Base-by-base conservation (phyloP, 2,329 filamentous ascomycete species). In the Arthrobotrys pseudoclavata region DNA sequence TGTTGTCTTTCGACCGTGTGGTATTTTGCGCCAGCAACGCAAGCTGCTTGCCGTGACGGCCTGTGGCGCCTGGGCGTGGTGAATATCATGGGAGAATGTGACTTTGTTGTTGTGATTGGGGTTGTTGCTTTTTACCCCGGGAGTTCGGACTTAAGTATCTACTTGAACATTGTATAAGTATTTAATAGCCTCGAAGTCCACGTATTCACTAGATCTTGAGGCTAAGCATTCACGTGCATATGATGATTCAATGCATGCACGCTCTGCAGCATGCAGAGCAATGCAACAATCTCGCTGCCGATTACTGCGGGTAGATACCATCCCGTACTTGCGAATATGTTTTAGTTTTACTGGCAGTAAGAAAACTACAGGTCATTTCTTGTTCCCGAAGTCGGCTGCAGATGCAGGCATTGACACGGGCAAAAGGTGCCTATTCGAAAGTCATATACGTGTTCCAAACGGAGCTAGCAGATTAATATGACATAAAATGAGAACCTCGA, bases 21-120 rank as follows among this genome's bases (percentile, higher is more conserved):
- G 55, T 60, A 60, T 60, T 60, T 60, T 60, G 10, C 18, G 10
- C 18, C n/a, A 55, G 55, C 34, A 60, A 60, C 34, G 18, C 52
- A 57, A 34, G 42, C 37, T 20, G 24, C 24, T 20, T 12, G 18
- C n/a, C 29, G 29, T 22, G 52, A 37, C 29, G 31, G 24, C 15
- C 50, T 57, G 52, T 57, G 52, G 52, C 52, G 52, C 6, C 29
- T 29, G 26, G 29, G 52, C 29, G 13, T 31, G 50, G 50, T 5
- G 20, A 26, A 50, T 45, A 50, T 26, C 47, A 26, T 13, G 42
- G 42, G 13, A 20, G 13, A 13, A 15, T 40, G 37, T 40, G 13
- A 12, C 37, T 40, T 40, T 40, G n/a, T n/a, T n/a, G n/a, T n/a
- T n/a, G n/a, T n/a, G n/a, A n/a, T n/a, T n/a, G n/a, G n/a, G n/a